Conservation (phyloP, 345 rosid genomes). For the Citrus australasica region DNA sequence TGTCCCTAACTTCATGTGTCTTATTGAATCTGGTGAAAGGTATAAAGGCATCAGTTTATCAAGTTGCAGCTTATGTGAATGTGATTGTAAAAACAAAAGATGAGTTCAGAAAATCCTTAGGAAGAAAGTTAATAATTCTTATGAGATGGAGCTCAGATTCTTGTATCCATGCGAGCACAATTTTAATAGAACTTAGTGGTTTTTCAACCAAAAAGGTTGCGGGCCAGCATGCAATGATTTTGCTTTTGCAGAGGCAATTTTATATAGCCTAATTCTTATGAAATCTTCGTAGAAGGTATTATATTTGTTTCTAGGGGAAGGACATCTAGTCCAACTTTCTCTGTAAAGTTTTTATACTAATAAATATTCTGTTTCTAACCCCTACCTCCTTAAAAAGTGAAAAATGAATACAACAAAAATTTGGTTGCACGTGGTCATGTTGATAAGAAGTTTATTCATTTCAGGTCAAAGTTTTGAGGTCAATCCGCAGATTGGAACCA, state of each 20-base stretch:
- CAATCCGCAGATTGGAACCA: conserved; percentile 51
- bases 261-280: too few relatives aligned
- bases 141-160: not conserved
- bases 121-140: not conserved
- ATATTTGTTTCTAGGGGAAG: too few relatives aligned
- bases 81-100: not conserved
- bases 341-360: too few relatives aligned
- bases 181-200: not conserved
- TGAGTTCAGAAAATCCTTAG: not conserved
- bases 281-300: too few relatives aligned
- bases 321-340: too few relatives aligned
- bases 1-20: not conserved
- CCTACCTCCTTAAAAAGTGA: too few relatives aligned
- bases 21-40: not conserved
- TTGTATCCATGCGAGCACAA: not conserved
- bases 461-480: conserved; percentile 75
- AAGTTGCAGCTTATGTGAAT: not conserved
- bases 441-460: conserved; percentile 16
- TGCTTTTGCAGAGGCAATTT: too few relatives aligned
- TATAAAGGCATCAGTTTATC: not conserved
- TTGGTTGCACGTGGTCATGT: not conserved
- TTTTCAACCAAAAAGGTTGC: not conserved
- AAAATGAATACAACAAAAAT: too few relatives aligned
- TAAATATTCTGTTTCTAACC: not conserved
- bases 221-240: not conserved